These are phyloP conservation scores for Agapanthus africanus DNA, from an alignment of 106 monocot genomes.

Conservation along the genomic window DNA sequence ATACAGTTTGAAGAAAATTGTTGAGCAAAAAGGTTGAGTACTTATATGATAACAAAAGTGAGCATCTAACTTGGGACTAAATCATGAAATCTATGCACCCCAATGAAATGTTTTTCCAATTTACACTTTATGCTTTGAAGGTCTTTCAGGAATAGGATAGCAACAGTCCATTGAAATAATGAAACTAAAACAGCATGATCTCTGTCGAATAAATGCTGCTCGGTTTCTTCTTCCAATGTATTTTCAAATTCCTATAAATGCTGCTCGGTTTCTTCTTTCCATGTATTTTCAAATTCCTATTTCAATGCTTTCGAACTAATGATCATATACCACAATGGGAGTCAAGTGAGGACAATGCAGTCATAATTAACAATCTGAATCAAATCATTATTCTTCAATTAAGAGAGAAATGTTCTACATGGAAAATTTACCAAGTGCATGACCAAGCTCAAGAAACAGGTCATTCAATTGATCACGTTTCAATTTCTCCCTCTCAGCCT, in stretches of 20 bases:
- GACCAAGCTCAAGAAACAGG: constrained; percentile 53
- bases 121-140: neutral
- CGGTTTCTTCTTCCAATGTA: too few species aligned
- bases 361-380: too few species aligned
- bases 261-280: too few species aligned
- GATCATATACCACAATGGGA: neutral
- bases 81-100: neutral
- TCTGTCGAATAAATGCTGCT: too few species aligned
- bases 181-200: too few species aligned
- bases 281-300: neutral
- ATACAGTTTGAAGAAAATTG: neutral
- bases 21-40: neutral
- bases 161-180: too few species aligned
- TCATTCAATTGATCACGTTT: constrained; percentile 81
- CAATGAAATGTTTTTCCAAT: neutral
- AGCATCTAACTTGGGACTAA: neutral
- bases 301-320: neutral
- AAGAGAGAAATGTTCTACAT: too few species aligned
- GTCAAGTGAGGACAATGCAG: neutral
- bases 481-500: constrained; percentile 82
- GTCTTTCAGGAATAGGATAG: neutral
- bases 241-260: too few species aligned
- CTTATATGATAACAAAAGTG: neutral
- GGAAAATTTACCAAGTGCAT: constrained; percentile 55
- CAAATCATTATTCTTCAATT: too few species aligned